Evolutionary conservation across 352 stramenopile genomes (phyloP), one percentile per base, ranked within the genome.

Genomic region (Globisporangium carolinianum): DNA sequence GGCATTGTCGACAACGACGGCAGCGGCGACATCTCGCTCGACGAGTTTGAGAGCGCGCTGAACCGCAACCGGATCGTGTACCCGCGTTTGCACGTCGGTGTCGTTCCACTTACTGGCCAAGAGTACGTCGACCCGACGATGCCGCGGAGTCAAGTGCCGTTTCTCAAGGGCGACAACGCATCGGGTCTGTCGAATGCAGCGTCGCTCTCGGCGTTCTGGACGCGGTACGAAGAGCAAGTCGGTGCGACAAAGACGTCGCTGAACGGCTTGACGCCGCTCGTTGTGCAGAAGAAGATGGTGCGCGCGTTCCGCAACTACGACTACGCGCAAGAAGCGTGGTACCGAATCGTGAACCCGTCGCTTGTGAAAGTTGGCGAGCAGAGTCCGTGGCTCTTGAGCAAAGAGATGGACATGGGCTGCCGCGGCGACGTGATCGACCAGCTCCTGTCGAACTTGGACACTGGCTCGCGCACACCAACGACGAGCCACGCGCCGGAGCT

Each of bases 231-330:
- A 58, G 66, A 83, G 37, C 79, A 95, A 59, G 68, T 87, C 45
- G 76, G 83, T 17, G 74, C 76, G 2, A 72, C 75, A 6, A 71
- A 61, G 14, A 74, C 70, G 10, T 86, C 82, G 11, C 50, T 95
- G 50, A 81, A 88, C 18, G 80, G 81, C 8, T 60, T 87, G 51
- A 58, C 58, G 24, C 66, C 76, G 17, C 58, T 72, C 15, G 62
- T 84, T 6, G 76, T 92, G 14, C 86, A 95, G 63, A 89, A 88
- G 61, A 95, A 94, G 61, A 91, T 95, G 80, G 79, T 95, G 6
- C 82, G 86, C 46, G 53, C 69, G 17, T 95, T 95, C 62, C 86
- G 82, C 57, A 93, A 87, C 63, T 94, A 86, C 35, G 86, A 95
- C 12, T 95, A 90, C 61, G 86, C 86, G 11, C 82, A 95, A 58